Base-by-base conservation (phyloP, 257 asterid genomes). In the Nicotiana noctiflora region DNA sequence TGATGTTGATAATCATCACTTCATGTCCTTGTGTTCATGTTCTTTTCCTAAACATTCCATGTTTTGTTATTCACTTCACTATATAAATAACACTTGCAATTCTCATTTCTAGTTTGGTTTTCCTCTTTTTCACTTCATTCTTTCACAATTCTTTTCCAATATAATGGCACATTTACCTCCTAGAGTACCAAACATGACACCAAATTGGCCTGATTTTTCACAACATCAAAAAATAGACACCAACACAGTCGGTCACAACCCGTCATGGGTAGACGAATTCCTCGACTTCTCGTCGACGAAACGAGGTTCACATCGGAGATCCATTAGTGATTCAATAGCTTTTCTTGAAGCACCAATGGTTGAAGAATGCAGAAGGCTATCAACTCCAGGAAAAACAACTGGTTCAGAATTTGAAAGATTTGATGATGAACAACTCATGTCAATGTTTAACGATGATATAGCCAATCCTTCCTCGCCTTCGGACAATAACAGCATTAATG, bases 161-260 rank as follows among this genome's bases (percentile, higher is more conserved):
- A n/a, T n/a, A n/a, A n/a, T 94, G 98, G 96, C 98, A 51, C 98
- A 94, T 8, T 86, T 92, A 79, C 98, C 98, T 75, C 98, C 98
- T 18, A 92, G 90, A 87, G 94, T 76, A 52, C 98, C 98, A 18
- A 89, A 78, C 85, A 77, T 90, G 86, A 77, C 86, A 7, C 86
- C 87, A 15, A 90, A 83, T n/a, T 94, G 97, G 98, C 81, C 89
- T 14, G 86, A 87, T 56, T 90, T 89, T 66, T 37, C 92, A 12
- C 92, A 63, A 59, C 93, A 46, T 23, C 78, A 72, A 44, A 72
- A 46, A 2, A 23, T 49, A 79, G 15, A 92, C 85, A 49, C 32
- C 21, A 31, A 61, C 81, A 78, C 59, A 1, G 10, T 6, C 52
- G 10, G 2, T 12, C 78, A 32, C 17, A 68, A 72, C 57, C 87